Evolutionary conservation across 768 basidiomycete species (phyloP), one percentile per base, ranked within the genome.

Genomic region (Hypsizygus marmoreus): DNA sequence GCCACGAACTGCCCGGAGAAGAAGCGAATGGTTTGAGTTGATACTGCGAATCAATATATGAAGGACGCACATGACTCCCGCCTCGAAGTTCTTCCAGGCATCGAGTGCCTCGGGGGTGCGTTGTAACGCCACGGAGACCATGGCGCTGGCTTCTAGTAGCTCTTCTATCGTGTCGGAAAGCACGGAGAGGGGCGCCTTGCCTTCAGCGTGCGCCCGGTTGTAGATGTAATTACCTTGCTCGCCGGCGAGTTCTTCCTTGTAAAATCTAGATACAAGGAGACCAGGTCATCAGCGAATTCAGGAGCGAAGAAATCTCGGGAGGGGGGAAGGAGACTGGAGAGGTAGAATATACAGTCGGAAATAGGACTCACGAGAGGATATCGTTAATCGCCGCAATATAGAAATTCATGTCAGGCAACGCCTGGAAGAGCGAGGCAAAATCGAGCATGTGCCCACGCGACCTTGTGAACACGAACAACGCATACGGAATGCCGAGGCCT

Each of bases 201-300:
- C 19, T 16, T 54, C 48, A 2, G 40, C 44, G 3, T 50, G 40
- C 14, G 53, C 47, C 2, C 53, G 45, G 11, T 45, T 39, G n/a
- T 43, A 33, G 3, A 55, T 46, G 24, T 59, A 54, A 38, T 49
- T 55, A 4, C 19, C 40, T 2, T 25, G 49, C 25, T 57, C 55
- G 6, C 55, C 58, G 2, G 41, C 53, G 4, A 59, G 46, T 20
- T 57, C 53, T 32, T 59, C 55, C 19, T 59, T 59, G 24, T 53
- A 49, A 25, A 53, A 57, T 3, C 55, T 57, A 28, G 16, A 20
- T 1, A 9, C 23, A 11, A 25, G 12, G 13, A 14, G 0, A 24
- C 8, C 20, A 9, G 20, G 16, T 24, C 4, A 22, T 9, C 37
- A 23, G 12, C 13, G 12, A 31, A 16, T 4, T 2, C 11, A 16